Evolutionary conservation across 116 monocot genomes (phyloP), one percentile per base, ranked within the genome.

Genomic region (Phalaenopsis hybrid): DNA sequence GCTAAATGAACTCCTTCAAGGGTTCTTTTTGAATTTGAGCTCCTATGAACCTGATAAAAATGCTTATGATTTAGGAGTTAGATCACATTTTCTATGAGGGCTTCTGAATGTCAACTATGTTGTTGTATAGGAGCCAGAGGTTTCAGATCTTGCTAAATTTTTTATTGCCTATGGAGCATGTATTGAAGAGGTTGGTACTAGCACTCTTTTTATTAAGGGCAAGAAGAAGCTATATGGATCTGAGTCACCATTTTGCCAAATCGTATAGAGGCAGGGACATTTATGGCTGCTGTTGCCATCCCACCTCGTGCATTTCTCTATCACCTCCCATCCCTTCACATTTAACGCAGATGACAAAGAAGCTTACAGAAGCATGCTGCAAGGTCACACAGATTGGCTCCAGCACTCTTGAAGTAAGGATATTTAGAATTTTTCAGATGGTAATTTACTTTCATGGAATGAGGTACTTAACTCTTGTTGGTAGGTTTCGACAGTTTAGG

Each of bases 261-360:
- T 69, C 73, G 89, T 16, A 87, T 89, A 12, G 89, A 89, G 79
- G 87, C 89, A 31, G 87, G 85, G 10, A 89, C 89, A 41, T 87
- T 89, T 37, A 89, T 89, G 89, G 79, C 75, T 58, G 89, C 89
- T 43, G 85, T 87, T 28, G 89, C 87, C 20, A 89, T 87, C 74
- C 85, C 89, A 0, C 83, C 8, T 89, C 89, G 0, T 81, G 83
- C 41, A 79, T 89, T 50, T 83, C 83, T 1, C 44, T 89, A 8
- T 89, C 87, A 18, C 89, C 86, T 31, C 78, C 87, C 16, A 81
- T 87, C 76, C 85, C 87, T 46, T n/a, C 44, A 57, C 87, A 89
- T 61, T 48, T 89, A 57, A 55, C 72, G 3, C 51, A 77, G 23
- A 77, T 86, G 41, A 34, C 82, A 9, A 83, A 86, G 34, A 86